Conservation (phyloP, 1,139 yeast genomes). For the Pichia sp. region DNA sequence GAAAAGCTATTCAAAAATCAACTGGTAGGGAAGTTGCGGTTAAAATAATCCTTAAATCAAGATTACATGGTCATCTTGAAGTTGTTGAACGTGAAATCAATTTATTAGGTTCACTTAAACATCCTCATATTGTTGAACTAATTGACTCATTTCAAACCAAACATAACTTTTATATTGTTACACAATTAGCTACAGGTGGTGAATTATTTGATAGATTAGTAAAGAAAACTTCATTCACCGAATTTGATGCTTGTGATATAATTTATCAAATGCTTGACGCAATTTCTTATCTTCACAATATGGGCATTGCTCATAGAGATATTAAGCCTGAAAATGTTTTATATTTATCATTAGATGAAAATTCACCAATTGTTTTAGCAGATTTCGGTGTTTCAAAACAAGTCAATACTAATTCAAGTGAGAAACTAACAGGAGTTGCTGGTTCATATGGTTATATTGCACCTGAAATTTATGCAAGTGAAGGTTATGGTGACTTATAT, state of each 20-base stretch:
- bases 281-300: conserved; percentile 66
- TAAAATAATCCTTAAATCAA: conserved; percentile 49
- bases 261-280: conserved; percentile 74
- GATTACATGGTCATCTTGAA: conserved; percentile 46
- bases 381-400: conserved; percentile 56
- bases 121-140: conserved; percentile 74
- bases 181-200: conserved; percentile 77
- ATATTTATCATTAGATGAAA: conserved; percentile 36
- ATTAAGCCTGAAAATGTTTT: conserved; percentile 76
- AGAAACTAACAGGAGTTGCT: conserved; percentile 56
- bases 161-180: conserved; percentile 78
- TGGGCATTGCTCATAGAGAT: conserved; percentile 87
- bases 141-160: conserved; percentile 88
- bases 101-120: conserved; percentile 42
- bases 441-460: conserved; percentile 59
- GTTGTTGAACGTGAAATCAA: conserved; percentile 45
- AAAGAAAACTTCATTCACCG: conserved; percentile 67
- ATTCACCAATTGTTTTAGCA: conserved; percentile 52
- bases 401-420: conserved; percentile 39
- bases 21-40: conserved; percentile 49
- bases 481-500: conserved; percentile 34
- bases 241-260: conserved; percentile 64
- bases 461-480: conserved; percentile 50
- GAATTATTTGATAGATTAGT: conserved; percentile 88
- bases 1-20: conserved; percentile 41